Base-by-base conservation (phyloP, 345 rosid species). In the Raphanus raphanistrum region DNA sequence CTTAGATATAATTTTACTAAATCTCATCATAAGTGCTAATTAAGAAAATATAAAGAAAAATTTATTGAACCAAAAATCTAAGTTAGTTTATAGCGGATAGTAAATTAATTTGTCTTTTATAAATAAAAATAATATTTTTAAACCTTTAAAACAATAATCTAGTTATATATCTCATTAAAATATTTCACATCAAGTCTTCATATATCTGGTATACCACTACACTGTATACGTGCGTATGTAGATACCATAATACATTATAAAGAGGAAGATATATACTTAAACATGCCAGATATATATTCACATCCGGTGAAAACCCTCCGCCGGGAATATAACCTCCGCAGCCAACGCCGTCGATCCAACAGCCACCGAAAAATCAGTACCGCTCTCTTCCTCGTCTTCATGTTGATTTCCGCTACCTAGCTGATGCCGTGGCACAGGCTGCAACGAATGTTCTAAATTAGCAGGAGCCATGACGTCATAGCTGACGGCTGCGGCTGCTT, bases 371-470 rank as follows among this genome's bases (percentile, higher is more conserved):
- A 85, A 76, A 55, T 75, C 76, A 55, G 50, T 84, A 55, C 88
- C 87, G 45, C 86, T 92, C 71, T 90, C 85, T 65, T 90, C 92
- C 27, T 88, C 97, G 0, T 88, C 96, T 54, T 87, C 96, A 2
- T 81, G 93, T 0, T 90, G 81, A 41, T 77, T 82, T 68, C 80
- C 66, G 7, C 85, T 84, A 8, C 74, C 81, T 2, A 81, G 80
- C 3, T 85, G 87, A 25, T 77, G 90, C 13, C 81, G 80, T 79
- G 75, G 87, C 63, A 74, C 26, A 31, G 62, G 72, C 29, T 79
- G 82, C 79, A 79, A 57, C 4, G 82, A 55, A 63, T 79, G 78
- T 32, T 87, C 93, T 67, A 87, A 55, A 79, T 80, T 87, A 70
- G 83, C 88, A 0, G 70, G 72, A 33, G 87, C 82, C 11, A 82